Evolutionary conservation across 192 early-diverging fungal species (phyloP), one percentile per base, ranked within the genome.

Genomic region (Linderina pennispora): DNA sequence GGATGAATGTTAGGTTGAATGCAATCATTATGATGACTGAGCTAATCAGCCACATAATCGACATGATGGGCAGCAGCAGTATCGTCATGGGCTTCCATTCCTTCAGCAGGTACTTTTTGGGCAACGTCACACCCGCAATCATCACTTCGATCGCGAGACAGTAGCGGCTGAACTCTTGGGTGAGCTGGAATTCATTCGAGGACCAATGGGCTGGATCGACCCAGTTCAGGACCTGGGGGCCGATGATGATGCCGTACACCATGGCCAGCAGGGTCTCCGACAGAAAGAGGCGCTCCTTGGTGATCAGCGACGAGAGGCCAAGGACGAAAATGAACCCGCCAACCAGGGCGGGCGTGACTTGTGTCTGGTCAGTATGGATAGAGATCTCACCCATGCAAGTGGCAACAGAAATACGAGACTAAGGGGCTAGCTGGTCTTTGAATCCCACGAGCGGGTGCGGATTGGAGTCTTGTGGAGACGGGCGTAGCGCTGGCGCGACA

Each of bases 141-240:
- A 93, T 90, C 22, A 91, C 85, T 60, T 83, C 68, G 50, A 97
- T 82, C 2, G 85, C 86, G 56, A 97, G 79, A 31, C 87, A 80
- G 45, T 89, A 76, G 23, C 88, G 79, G 23, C 82, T 77, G 18
- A 90, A 76, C 53, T 88, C 80, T 32, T 83, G 77, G 1, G 83
- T 84, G 14, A 88, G 70, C 32, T 61, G 53, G 19, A 43, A n/a
- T 26, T 77, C 57, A 41, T 74, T 38, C 51, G 23, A 78, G 46
- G 59, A 56, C 82, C 82, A 82, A 0, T 49, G 48, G 9, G 47
- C 37, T 3, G 91, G 87, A 54, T 93, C 65, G 39, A 94, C 60
- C 52, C 85, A 74, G 33, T 84, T 79, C 23, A 84, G 58, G 10
- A 65, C 87, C 18, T 78, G 50, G 0, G 90, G 89, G 20, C 93